Base-by-base conservation (phyloP, 495 filamentous ascomycete species). In the Annulohypoxylon maeteangense region DNA sequence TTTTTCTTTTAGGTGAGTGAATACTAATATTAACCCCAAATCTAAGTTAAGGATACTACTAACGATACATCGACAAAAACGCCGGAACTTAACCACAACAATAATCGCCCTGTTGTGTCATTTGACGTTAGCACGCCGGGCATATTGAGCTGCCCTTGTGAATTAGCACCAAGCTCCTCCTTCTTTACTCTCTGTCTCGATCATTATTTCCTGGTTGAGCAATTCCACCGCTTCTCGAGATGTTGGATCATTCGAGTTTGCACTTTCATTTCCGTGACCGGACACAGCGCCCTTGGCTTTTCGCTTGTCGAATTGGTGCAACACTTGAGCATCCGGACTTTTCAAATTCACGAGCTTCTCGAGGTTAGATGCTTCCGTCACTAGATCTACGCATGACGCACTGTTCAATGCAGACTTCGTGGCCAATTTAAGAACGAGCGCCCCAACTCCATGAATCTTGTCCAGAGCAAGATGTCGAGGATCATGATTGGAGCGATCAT, bases 1-100 rank as follows among this genome's bases (percentile, higher is more conserved):
- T 85, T 80, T 84, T 79, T 70, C 80, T 75, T 76, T 76, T 32
- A 88, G 87, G 92, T 93, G 75, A 85, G 91, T 89, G 10, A 38
- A 48, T 68, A 47, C 42, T 74, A 70, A 65, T 48, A 3, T 25
- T 10, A 36, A 36, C 14, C 1, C 1, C 0, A 20, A n/a, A 51
- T 48, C 11, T 10, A 45, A 70, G 54, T 61, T 54, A n/a, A 74
- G 79, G 74, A 81, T 83, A 75, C 80, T 83, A 65, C 81, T 82
- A 79, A 83, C 73, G 65, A 76, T 65, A 57, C 44, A 50, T 56
- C 25, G 20, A 32, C 40, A 10, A 44, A 40, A 25, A 5, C 14
- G n/a, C 4, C 47, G 23, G 34, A 20, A 60, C 25, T 60, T 23
- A 20, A 54, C 16, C 10, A 20, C 31, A n/a, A 4, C 25, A n/a